phyloP scores from a whole-genome alignment of 228 moss, liverwort and hornwort species.

The Sphagnum magellanicum region DNA sequence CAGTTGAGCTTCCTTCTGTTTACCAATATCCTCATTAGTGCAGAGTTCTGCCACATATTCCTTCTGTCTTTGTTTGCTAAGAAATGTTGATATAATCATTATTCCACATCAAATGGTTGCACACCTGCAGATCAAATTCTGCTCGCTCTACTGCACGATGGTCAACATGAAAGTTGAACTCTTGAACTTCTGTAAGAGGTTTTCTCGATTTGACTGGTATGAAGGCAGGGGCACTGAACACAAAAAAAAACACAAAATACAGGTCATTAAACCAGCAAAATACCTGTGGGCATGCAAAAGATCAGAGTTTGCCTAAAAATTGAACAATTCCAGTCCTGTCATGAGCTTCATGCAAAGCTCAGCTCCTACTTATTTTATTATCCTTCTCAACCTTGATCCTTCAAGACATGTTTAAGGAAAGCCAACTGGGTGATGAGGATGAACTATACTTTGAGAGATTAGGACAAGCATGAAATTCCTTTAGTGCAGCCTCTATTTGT shows the following conservation, averaged over 20 bases:
- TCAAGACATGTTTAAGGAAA: too few relatives aligned
- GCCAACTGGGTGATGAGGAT: neutral
- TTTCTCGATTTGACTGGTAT: slow-evolving; percentile 55
- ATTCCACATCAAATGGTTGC: neutral
- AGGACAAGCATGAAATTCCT: slow-evolving; percentile 69
- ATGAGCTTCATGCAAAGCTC: too few relatives aligned
- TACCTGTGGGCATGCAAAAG: too few relatives aligned
- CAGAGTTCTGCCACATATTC: too few relatives aligned
- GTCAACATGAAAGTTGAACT: slow-evolving; percentile 55
- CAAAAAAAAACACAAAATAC: neutral
- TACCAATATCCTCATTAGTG: too few relatives aligned
- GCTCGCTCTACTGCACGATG: slow-evolving; percentile 60
- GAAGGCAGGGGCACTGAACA: slow-evolving; percentile 43
- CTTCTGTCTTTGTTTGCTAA: too few relatives aligned
- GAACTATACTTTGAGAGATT: slow-evolving; percentile 54
- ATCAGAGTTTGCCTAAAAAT: too few relatives aligned
- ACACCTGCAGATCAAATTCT: slow-evolving; percentile 68
- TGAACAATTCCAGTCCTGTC: too few relatives aligned
- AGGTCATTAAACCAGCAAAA: neutral
- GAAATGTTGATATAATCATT: neutral
- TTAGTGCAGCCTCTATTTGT: slow-evolving; percentile 46
- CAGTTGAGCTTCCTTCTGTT: too few relatives aligned
- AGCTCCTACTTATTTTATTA: too few relatives aligned
- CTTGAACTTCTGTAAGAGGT: slow-evolving; percentile 66
- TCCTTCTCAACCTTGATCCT: too few relatives aligned